Evolutionary conservation across 2,329 filamentous ascomycete species (phyloP).

Genomic region (Fusarium caatingaense): DNA sequence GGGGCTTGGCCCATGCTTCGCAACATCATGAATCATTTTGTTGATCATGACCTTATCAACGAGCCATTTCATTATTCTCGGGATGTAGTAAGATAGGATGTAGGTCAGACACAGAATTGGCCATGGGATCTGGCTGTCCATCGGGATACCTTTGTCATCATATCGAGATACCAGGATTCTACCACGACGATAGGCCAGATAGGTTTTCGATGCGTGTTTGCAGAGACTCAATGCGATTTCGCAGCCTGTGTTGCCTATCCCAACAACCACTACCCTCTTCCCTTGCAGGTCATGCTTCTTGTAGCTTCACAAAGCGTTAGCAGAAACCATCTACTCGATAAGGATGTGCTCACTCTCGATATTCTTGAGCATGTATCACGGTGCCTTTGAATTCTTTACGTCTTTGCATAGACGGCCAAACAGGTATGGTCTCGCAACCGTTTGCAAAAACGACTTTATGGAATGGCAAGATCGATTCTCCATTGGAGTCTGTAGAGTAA

Average conservation of each 20-base stretch:
- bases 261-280: not conserved
- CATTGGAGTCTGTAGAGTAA: fast-evolving
- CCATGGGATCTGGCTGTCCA: not conserved
- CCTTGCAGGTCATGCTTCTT: not conserved
- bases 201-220: not conserved
- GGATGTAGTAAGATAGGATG: not conserved
- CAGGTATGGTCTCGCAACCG: not conserved
- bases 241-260: not conserved
- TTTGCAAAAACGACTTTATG: not conserved
- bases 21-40: not conserved
- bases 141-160: not conserved
- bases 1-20: not conserved
- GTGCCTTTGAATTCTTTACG: not conserved
- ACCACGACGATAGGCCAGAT: not conserved
- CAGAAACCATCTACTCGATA: not conserved
- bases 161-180: not conserved
- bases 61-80: not conserved
- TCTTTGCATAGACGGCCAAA: not conserved
- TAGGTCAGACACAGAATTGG: not conserved
- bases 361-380: not conserved
- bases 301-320: not conserved
- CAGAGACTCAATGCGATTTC: not conserved
- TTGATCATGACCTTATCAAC: not conserved
- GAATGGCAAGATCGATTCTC: not conserved
- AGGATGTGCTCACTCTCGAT: not conserved